phyloP scores from a whole-genome alignment of 768 basidiomycete genomes.

The Obba rivulosa region DNA sequence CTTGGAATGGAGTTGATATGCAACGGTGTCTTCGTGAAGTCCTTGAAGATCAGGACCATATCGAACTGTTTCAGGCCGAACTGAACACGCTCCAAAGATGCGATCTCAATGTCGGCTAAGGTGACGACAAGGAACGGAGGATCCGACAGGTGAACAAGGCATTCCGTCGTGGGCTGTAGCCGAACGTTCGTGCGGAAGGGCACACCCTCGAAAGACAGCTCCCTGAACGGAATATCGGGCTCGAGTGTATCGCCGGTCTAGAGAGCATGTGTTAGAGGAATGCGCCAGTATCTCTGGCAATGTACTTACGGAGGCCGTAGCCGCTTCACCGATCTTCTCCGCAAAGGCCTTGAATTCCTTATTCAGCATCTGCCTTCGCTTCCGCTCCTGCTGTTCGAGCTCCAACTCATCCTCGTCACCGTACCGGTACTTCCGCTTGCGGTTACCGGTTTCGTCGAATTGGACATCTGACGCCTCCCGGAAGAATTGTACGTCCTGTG shows the following conservation, averaged over 20 bases:
- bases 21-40: constrained; percentile 86
- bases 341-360: constrained; percentile 93
- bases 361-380: constrained; percentile 83
- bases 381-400: constrained; percentile 95
- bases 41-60: constrained; percentile 94
- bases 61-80: constrained; percentile 97
- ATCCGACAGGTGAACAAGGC: constrained; percentile 91
- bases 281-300: background rate
- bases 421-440: constrained; percentile 94
- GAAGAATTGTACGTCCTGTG: constrained; percentile 94
- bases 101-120: constrained; percentile 91
- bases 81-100: constrained; percentile 94
- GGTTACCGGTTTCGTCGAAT: constrained; percentile 99
- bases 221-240: constrained; percentile 94
- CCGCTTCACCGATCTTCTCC: constrained; percentile 85
- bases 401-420: constrained; percentile 99
- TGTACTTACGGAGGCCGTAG: constrained; percentile 60
- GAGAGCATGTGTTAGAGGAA: constrained; percentile 3
- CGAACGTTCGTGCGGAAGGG: constrained; percentile 94
- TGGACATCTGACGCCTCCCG: constrained; percentile 96
- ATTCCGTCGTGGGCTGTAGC: constrained; percentile 94
- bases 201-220: constrained; percentile 95
- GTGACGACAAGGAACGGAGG: constrained; percentile 96
- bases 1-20: constrained; percentile 97
- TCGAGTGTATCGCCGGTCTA: constrained; percentile 83